A percentile compares a stretch with the other conserved stretches of the same genome.
Evolutionary conservation across 2,329 filamentous ascomycete genomes (phyloP).

Genomic region (Xylogone sp.): DNA sequence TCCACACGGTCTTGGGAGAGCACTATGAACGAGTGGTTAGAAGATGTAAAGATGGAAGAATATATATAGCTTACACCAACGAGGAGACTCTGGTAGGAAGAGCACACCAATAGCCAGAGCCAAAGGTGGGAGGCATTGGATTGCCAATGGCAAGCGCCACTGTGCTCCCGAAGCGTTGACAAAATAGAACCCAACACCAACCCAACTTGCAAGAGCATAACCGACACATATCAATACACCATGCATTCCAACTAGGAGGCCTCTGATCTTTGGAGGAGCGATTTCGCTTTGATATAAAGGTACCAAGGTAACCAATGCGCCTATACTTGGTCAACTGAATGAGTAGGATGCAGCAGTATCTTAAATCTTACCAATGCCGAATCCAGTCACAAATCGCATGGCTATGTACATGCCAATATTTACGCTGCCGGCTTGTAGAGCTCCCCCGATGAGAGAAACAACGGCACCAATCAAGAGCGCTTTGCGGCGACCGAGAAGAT

Average conservation of each 20-base stretch:
- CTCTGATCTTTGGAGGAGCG: constrained; percentile 64
- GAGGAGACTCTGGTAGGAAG: constrained; percentile 75
- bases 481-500: constrained; percentile 56
- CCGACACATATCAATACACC: constrained; percentile 59
- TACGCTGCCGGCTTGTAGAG: constrained; percentile 14
- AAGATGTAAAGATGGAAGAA: too few relatives aligned
- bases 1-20: not conserved
- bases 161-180: constrained; percentile 10
- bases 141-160: constrained; percentile 65
- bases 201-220: constrained; percentile 40
- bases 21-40: too few relatives aligned
- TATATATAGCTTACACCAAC: constrained; percentile 51
- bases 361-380: constrained; percentile 13
- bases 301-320: constrained; percentile 56
- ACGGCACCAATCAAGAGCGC: constrained; percentile 9
- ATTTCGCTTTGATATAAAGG: constrained; percentile 68
- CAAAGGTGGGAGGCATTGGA: constrained; percentile 75
- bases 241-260: constrained; percentile 55
- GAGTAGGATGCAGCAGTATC: too few relatives aligned
- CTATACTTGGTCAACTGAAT: too few relatives aligned
- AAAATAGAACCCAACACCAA: constrained; percentile 20
- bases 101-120: constrained; percentile 68
- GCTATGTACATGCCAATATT: constrained; percentile 12
- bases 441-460: constrained; percentile 10
- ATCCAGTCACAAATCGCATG: constrained; percentile 10